These are phyloP conservation scores for Taiozyma onychis DNA, from an alignment of 1,139 yeast species.

Conservation along the genomic window DNA sequence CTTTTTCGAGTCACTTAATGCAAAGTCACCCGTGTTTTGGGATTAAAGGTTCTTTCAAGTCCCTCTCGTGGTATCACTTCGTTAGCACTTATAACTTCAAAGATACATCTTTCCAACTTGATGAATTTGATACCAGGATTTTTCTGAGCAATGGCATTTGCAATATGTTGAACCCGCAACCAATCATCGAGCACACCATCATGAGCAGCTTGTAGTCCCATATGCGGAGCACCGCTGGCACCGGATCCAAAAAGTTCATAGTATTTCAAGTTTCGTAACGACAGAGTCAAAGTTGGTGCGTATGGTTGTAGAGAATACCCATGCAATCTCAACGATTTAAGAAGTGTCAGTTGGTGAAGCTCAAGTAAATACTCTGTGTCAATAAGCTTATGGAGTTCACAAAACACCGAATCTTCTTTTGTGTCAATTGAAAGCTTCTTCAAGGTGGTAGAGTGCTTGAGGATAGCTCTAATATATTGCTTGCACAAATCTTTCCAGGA, in stretches of 20 bases:
- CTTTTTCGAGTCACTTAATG: neutral
- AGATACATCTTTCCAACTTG: conserved; percentile 37
- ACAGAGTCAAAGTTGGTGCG: conserved; percentile 26
- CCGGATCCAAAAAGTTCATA: conserved; percentile 46
- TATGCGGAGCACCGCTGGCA: conserved; percentile 44
- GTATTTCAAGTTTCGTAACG: conserved; percentile 29
- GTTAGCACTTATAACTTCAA: conserved; percentile 20
- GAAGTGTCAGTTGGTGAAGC: conserved; percentile 21
- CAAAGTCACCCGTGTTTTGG: conserved; percentile 15
- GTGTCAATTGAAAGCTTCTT: conserved; percentile 39
- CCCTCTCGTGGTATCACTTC: conserved; percentile 21
- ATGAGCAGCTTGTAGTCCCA: conserved; percentile 49
- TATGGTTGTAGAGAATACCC: conserved; percentile 30
- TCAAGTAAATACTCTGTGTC: conserved; percentile 19
- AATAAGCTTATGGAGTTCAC: conserved; percentile 30
- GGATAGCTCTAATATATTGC: conserved; percentile 30
- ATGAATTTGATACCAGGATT: conserved; percentile 35
- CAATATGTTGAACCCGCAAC: conserved; percentile 52
- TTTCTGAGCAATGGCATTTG: conserved; percentile 30
- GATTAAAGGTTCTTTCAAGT: conserved; percentile 20
- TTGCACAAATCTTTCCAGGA: conserved; percentile 26
- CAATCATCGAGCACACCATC: conserved; percentile 54
- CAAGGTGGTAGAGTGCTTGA: conserved; percentile 26
- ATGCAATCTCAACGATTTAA: conserved; percentile 38
- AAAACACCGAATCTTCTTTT: conserved; percentile 30